phyloP scores from a whole-genome alignment of 371 early-diverging fungal species.

The Apophysomyces variabilis region DNA sequence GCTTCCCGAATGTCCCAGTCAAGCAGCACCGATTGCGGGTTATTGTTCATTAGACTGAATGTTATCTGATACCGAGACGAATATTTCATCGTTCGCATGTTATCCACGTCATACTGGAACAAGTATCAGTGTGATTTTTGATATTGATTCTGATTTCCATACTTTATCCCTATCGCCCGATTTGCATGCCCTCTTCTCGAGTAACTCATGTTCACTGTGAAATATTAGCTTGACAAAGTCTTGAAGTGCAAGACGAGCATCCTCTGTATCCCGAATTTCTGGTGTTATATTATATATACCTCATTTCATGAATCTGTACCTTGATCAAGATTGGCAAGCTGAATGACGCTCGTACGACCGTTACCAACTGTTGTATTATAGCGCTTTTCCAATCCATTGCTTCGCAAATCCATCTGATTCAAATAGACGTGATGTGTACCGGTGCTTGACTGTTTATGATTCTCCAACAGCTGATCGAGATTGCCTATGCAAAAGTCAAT shows the following conservation, averaged over 20 bases:
- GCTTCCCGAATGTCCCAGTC: constrained; percentile 79
- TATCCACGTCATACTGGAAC: constrained; percentile 55
- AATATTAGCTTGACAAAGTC: constrained; percentile 19
- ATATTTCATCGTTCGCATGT: constrained; percentile 76
- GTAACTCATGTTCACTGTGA: constrained; percentile 14
- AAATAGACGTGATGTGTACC: no score
- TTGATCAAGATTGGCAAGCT: no score
- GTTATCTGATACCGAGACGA: constrained; percentile 78
- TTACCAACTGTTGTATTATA: no score
- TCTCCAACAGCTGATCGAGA: no score
- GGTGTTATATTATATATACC: not conserved
- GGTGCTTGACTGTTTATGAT: no score
- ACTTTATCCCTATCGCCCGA: constrained; percentile 22
- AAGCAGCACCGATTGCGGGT: constrained; percentile 62
- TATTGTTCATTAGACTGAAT: constrained; percentile 79
- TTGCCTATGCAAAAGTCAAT: no score
- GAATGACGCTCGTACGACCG: no score
- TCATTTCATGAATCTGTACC: not conserved
- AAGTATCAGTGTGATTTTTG: not conserved
- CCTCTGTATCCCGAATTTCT: constrained; percentile 11
- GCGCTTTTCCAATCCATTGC: no score
- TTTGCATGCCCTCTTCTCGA: constrained; percentile 19
- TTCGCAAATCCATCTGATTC: no score
- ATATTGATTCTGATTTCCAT: constrained; percentile 11
- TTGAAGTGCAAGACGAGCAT: constrained; percentile 10